Percentiles rank a stretch among this genome's conserved stretches.
Evolutionary conservation across 768 basidiomycete genomes (phyloP).

Genomic region (Leccinum obscurum): DNA sequence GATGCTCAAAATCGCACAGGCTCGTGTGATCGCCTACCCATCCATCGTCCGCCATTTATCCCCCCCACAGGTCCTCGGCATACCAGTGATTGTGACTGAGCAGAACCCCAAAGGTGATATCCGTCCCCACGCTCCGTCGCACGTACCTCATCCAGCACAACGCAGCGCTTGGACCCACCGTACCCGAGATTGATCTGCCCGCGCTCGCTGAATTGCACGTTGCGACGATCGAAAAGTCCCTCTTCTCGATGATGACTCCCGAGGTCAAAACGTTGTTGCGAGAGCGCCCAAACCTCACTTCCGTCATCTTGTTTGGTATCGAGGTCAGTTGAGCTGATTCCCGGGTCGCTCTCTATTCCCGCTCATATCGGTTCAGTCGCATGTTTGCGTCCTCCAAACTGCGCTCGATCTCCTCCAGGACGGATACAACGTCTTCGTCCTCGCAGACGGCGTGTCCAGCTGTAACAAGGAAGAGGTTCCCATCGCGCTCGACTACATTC

Average conservation of each 20-base stretch:
- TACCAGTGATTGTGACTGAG: slow-evolving; percentile 79
- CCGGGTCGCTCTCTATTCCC: neutral
- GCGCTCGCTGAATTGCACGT: slow-evolving; percentile 57
- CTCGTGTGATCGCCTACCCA: slow-evolving; percentile 23
- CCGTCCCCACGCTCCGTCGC: neutral
- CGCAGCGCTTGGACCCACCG: slow-evolving; percentile 68
- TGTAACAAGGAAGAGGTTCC: slow-evolving; percentile 80
- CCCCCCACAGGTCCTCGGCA: slow-evolving; percentile 51
- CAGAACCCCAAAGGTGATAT: slow-evolving; percentile 76
- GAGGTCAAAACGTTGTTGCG: slow-evolving; percentile 57
- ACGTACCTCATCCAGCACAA: slow-evolving; percentile 8
- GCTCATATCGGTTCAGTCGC: slow-evolving; percentile 53
- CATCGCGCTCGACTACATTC: slow-evolving; percentile 67
- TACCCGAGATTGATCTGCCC: slow-evolving; percentile 56
- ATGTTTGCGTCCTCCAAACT: slow-evolving; percentile 88
- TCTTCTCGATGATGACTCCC: slow-evolving; percentile 84
- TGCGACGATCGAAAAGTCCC: slow-evolving; percentile 70
- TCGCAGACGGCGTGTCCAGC: slow-evolving; percentile 85
- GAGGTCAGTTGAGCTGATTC: slow-evolving; percentile 53
- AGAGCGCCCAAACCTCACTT: slow-evolving; percentile 47
- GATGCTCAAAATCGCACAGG: slow-evolving; percentile 75
- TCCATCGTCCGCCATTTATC: neutral
- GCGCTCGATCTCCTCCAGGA: slow-evolving; percentile 61
- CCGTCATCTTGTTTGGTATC: slow-evolving; percentile 81
- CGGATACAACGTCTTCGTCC: slow-evolving; percentile 59